Evolutionary conservation across 1,139 yeast species (phyloP).

Genomic region (Suhomyces kunorum): DNA sequence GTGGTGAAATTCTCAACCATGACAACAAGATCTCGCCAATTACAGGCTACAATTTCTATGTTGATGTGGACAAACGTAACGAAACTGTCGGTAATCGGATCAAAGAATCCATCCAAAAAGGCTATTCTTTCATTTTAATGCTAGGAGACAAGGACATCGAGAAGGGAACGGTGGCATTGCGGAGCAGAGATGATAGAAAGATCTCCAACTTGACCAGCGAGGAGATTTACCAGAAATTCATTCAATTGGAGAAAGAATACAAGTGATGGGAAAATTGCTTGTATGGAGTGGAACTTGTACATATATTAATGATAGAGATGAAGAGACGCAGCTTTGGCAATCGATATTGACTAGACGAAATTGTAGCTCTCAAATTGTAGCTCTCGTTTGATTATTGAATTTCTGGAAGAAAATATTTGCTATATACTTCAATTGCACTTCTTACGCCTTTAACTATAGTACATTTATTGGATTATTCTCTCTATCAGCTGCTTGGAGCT

Average conservation of each 20-base stretch:
- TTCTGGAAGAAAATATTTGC: neutral
- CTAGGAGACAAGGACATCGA: constrained; percentile 86
- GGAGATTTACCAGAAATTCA: constrained; percentile 53
- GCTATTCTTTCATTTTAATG: constrained; percentile 77
- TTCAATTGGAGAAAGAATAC: constrained; percentile 50
- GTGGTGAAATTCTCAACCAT: constrained; percentile 47
- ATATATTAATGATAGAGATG: neutral
- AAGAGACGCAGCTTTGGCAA: neutral
- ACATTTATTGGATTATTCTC: neutral
- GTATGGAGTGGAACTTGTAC: neutral
- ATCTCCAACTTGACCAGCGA: constrained; percentile 45
- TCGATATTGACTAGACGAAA: too few relatives aligned
- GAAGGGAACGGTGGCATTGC: constrained; percentile 60
- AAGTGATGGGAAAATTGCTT: constrained; percentile 15
- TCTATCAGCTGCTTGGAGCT: neutral
- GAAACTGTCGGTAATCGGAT: constrained; percentile 83
- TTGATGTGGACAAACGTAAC: constrained; percentile 71
- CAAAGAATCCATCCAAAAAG: constrained; percentile 73
- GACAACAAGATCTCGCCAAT: constrained; percentile 47
- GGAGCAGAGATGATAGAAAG: constrained; percentile 59
- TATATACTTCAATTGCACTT: neutral
- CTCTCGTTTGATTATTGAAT: too few relatives aligned
- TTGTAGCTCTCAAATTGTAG: too few relatives aligned
- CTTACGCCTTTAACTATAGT: neutral
- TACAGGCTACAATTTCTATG: constrained; percentile 64